phyloP scores from a whole-genome alignment of 2,329 filamentous ascomycete species.

The Helicocarpus griseus region DNA sequence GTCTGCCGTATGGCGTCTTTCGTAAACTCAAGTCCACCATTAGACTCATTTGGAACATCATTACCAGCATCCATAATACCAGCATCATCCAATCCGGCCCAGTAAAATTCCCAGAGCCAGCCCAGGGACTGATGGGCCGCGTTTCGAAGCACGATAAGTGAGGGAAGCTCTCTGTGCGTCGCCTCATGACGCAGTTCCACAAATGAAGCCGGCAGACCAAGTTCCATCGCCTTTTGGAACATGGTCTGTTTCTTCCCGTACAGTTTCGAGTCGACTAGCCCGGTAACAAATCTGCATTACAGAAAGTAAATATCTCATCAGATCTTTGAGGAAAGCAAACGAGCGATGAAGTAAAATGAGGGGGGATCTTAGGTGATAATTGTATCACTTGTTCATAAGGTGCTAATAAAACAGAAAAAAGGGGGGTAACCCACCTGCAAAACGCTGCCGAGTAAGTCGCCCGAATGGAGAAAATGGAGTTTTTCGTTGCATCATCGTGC shows the following conservation, averaged over 20 bases:
- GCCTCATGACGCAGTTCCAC: slow-evolving; percentile 85
- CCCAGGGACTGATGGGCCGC: slow-evolving; percentile 60
- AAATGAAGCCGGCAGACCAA: slow-evolving; percentile 53
- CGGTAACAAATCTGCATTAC: slow-evolving; percentile 33
- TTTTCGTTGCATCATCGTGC: slow-evolving; percentile 31
- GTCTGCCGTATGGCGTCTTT: slow-evolving; percentile 3
- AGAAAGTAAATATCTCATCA: background rate
- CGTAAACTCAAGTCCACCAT: background rate
- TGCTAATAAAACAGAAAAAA: background rate
- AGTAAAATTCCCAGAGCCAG: slow-evolving; percentile 90
- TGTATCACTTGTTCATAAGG: no score
- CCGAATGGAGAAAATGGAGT: slow-evolving; percentile 36
- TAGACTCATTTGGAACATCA: slow-evolving; percentile 3
- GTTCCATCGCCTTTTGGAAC: slow-evolving; percentile 34
- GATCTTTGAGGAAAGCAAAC: background rate
- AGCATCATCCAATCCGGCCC: slow-evolving; percentile 44
- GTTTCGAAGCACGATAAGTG: slow-evolving; percentile 59
- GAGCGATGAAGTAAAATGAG: background rate
- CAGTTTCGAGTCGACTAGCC: slow-evolving; percentile 35
- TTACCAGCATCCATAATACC: slow-evolving; percentile 8
- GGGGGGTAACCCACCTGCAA: slow-evolving; percentile 27
- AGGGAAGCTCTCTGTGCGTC: slow-evolving; percentile 79
- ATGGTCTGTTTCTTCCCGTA: slow-evolving; percentile 33
- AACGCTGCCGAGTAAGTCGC: slow-evolving; percentile 38
- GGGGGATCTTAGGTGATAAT: no score